These are phyloP conservation scores for Phytophthora sojae DNA, from an alignment of 352 stramenopile species.

Conservation along the genomic window DNA sequence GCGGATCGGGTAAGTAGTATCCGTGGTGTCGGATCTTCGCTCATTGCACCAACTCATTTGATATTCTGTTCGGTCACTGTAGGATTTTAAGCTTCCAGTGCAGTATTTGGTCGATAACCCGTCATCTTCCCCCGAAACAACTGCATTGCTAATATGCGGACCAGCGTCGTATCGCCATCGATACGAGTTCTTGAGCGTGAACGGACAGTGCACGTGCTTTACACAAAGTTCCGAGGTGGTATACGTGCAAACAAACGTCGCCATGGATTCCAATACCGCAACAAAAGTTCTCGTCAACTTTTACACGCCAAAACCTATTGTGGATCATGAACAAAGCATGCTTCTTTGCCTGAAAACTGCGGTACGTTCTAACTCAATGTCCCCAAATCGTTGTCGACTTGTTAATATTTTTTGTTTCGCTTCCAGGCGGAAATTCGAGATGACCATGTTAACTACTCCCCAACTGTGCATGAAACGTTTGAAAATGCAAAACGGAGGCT, in stretches of 20 bases:
- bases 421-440: conserved; percentile 21
- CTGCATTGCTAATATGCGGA: conserved; percentile 59
- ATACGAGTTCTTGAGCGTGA: conserved; percentile 66
- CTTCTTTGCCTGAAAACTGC: conserved; percentile 48
- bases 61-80: background rate
- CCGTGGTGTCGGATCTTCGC: background rate
- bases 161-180: conserved; percentile 71
- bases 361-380: conserved; percentile 31
- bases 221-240: conserved; percentile 43
- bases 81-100: conserved; percentile 75
- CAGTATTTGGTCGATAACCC: conserved; percentile 81
- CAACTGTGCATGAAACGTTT: conserved; percentile 37
- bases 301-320: conserved; percentile 45
- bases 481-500: conserved; percentile 66
- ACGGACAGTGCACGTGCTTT: conserved; percentile 44
- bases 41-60: background rate
- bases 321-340: conserved; percentile 53
- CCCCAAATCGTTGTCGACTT: background rate
- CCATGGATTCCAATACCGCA: conserved; percentile 62
- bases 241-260: conserved; percentile 58
- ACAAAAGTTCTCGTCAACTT: conserved; percentile 70
- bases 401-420: background rate
- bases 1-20: conserved; percentile 51
- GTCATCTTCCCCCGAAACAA: conserved; percentile 54
- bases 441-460: conserved; percentile 38